phyloP scores from a whole-genome alignment of 1,284 basidiomycete genomes.

The Malassezia sp. region DNA sequence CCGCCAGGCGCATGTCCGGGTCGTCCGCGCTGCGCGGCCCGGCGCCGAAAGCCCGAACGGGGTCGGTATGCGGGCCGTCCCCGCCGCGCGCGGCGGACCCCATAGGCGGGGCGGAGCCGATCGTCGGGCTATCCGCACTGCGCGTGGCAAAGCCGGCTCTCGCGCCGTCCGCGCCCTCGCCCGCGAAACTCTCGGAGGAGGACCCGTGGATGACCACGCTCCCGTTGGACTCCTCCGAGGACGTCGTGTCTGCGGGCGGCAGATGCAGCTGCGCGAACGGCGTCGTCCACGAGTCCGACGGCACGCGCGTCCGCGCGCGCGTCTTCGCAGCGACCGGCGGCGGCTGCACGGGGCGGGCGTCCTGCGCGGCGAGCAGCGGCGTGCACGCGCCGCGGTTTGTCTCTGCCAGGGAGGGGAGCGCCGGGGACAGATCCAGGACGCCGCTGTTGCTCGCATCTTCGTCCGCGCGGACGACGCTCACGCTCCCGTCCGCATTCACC shows the following conservation, averaged over 20 bases:
- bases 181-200: not conserved
- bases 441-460: conserved; percentile 42
- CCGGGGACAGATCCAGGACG: conserved; percentile 34
- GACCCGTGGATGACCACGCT: conserved; percentile 14
- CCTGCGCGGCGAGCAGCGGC: conserved; percentile 6
- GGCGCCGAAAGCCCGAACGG: too few relatives aligned
- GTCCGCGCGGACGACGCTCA: conserved; percentile 37
- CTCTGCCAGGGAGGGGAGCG: conserved; percentile 12
- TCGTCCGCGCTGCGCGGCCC: not conserved
- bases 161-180: conserved; percentile 4
- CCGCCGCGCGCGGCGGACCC: too few relatives aligned
- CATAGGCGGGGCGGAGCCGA: too few relatives aligned
- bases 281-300: not conserved
- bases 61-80: too few relatives aligned
- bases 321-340: conserved; percentile 8
- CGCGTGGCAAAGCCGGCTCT: not conserved
- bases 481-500: conserved; percentile 35
- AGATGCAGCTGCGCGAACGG: not conserved
- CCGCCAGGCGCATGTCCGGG: conserved; percentile 4
- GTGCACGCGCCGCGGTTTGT: not conserved
- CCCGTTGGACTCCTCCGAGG: conserved; percentile 9
- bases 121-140: too few relatives aligned
- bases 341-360: not conserved
- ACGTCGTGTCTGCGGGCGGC: not conserved
- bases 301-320: not conserved